Evolutionary conservation across 2,329 filamentous ascomycete species (phyloP).

Genomic region (Ophiostoma sp.): DNA sequence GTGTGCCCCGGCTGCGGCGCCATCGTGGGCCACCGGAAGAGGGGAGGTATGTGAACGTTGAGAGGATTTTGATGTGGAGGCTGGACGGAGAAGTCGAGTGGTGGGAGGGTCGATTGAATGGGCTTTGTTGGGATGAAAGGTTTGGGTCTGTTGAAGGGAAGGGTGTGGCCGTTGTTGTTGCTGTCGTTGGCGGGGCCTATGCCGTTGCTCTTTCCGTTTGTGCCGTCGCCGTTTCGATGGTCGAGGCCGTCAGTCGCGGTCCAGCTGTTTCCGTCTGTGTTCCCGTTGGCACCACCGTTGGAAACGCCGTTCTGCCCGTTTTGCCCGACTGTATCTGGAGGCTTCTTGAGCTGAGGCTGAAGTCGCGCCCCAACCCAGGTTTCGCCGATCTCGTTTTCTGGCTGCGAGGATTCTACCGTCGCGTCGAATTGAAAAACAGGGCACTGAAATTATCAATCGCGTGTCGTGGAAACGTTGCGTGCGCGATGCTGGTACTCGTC

Average conservation of each 20-base stretch:
- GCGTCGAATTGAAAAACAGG: not conserved
- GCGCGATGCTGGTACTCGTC: conserved; percentile 19
- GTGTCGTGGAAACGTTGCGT: not conserved
- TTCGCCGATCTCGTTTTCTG: not conserved
- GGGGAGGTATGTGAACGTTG: not conserved
- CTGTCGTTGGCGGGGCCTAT: not conserved
- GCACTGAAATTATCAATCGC: not conserved
- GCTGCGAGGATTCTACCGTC: conserved; percentile 1
- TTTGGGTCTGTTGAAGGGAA: not conserved
- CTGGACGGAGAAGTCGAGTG: not conserved
- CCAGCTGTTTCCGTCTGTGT: not conserved
- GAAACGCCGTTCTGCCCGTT: not conserved
- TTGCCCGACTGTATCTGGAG: not conserved
- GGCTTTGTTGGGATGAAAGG: not conserved
- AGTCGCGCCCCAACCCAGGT: not conserved
- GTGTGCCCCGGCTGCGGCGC: conserved; percentile 40
- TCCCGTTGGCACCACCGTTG: not conserved
- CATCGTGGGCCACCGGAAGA: conserved; percentile 33
- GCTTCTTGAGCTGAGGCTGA: not conserved
- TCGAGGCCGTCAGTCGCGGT: not conserved
- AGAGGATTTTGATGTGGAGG: not conserved
- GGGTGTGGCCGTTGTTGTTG: not conserved
- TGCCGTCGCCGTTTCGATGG: not conserved
- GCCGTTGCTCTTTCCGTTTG: not conserved
- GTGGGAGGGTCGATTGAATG: not conserved